Conservation (phyloP, 441 rosid genomes). For the Corymbia calophylla region DNA sequence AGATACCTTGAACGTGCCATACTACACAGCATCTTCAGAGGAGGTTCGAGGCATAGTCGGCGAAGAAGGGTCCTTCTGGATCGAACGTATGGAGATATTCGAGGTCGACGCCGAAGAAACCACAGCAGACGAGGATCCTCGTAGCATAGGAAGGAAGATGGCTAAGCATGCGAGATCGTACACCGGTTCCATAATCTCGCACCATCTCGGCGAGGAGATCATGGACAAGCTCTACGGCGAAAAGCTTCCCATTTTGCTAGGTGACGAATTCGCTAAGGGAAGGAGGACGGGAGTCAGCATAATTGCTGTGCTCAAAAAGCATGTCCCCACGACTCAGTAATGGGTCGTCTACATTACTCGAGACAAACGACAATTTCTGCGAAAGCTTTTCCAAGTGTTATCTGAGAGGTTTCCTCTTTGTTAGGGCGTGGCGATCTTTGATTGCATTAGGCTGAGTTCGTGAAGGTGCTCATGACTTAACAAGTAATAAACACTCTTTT, state of each 20-base stretch:
- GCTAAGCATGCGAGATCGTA: background rate
- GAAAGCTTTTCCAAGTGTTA: background rate
- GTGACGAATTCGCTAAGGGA: background rate
- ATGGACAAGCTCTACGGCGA: slow-evolving; percentile 1
- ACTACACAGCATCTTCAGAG: slow-evolving; percentile 4
- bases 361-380: background rate
- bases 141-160: background rate
- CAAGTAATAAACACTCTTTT: background rate
- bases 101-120: background rate
- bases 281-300: background rate
- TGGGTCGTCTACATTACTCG: background rate
- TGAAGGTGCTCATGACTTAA: background rate
- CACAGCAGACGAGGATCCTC: background rate
- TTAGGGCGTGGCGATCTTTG: background rate
- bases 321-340: background rate
- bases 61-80: slow-evolving; percentile 3
- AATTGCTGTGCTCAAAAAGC: background rate
- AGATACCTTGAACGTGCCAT: slow-evolving; percentile 6
- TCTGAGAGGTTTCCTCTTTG: background rate
- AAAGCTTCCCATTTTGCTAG: background rate
- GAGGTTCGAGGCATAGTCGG: background rate
- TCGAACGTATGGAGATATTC: slow-evolving; percentile 1
- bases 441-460: background rate
- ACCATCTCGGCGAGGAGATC: background rate
- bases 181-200: slow-evolving; percentile 1